These are phyloP conservation scores for Candida sonorensis DNA, from an alignment of 805 yeast species.

Conservation along the genomic window DNA sequence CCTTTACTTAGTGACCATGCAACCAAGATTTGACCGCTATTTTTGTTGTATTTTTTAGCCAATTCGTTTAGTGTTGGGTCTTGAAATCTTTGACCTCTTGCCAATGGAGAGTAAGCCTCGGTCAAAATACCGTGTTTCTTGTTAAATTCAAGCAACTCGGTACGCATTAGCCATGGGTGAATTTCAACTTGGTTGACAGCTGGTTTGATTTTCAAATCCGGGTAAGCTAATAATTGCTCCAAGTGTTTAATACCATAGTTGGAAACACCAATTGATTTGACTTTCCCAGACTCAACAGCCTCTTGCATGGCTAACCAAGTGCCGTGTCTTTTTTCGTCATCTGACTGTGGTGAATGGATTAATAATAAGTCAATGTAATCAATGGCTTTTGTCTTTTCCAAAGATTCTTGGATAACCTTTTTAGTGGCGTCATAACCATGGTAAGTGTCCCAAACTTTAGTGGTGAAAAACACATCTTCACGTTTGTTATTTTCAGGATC, in stretches of 20 bases:
- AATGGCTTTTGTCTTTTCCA: conserved; percentile 35
- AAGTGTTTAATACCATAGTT: conserved; percentile 54
- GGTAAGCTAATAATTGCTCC: conserved; percentile 43
- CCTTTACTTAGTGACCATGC: conserved; percentile 68
- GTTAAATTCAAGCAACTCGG: conserved; percentile 38
- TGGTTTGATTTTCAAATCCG: conserved; percentile 36
- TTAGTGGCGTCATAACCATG: conserved; percentile 34
- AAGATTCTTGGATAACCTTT: conserved; percentile 34
- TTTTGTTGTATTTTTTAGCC: conserved; percentile 39
- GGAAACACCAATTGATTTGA: conserved; percentile 55
- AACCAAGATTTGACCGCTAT: conserved; percentile 54
- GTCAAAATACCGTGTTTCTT: conserved; percentile 38
- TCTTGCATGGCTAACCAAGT: conserved; percentile 54
- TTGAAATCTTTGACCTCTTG: conserved; percentile 41
- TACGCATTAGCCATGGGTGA: conserved; percentile 43
- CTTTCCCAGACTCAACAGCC: conserved; percentile 41
- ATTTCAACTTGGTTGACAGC: conserved; percentile 45
- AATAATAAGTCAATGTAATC: conserved; percentile 49
- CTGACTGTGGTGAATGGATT: conserved; percentile 47
- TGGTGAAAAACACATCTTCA: conserved; percentile 34
- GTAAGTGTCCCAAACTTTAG: conserved; percentile 28
- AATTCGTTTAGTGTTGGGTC: conserved; percentile 38
- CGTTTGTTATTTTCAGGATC: conserved; percentile 24
- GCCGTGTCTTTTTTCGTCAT: conserved; percentile 35
- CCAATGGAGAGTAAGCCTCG: conserved; percentile 63